Evolutionary conservation across 2,329 filamentous ascomycete genomes (phyloP).

Genomic region (Cercospora zeae-maydis): DNA sequence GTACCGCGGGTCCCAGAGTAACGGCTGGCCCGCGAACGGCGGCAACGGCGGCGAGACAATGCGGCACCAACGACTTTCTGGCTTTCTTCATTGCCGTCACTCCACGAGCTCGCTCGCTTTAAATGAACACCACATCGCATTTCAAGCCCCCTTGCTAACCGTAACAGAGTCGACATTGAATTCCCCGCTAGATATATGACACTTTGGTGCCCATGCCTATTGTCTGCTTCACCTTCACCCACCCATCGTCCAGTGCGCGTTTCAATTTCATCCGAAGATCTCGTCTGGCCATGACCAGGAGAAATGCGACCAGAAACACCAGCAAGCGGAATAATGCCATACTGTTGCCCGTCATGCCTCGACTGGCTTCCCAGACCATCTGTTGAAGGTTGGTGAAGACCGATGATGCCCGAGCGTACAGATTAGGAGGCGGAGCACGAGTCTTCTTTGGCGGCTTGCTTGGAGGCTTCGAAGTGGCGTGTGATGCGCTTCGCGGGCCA

Average conservation of each 20-base stretch:
- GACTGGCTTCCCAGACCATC: constrained; percentile 40
- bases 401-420: constrained; percentile 29
- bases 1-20: too few relatives aligned
- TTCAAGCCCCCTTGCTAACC: background rate
- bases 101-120: background rate
- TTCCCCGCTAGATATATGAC: constrained; percentile 70
- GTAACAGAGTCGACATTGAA: background rate
- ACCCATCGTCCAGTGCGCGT: constrained; percentile 64
- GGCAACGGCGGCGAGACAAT: background rate
- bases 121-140: background rate
- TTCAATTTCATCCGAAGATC: constrained; percentile 72
- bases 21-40: too few relatives aligned
- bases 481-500: constrained; percentile 9
- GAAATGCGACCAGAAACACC: constrained; percentile 73
- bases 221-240: constrained; percentile 78
- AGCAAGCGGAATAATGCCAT: constrained; percentile 58
- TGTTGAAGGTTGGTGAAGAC: constrained; percentile 48
- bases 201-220: constrained; percentile 97
- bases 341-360: constrained; percentile 53
- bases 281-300: constrained; percentile 70
- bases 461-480: constrained; percentile 20
- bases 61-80: background rate
- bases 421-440: constrained; percentile 18
- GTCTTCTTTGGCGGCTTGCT: constrained; percentile 24
- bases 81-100: too few relatives aligned